These are phyloP conservation scores for Aspergillus puulaauensis DNA, from an alignment of 2,329 filamentous ascomycete species.

Conservation along the genomic window DNA sequence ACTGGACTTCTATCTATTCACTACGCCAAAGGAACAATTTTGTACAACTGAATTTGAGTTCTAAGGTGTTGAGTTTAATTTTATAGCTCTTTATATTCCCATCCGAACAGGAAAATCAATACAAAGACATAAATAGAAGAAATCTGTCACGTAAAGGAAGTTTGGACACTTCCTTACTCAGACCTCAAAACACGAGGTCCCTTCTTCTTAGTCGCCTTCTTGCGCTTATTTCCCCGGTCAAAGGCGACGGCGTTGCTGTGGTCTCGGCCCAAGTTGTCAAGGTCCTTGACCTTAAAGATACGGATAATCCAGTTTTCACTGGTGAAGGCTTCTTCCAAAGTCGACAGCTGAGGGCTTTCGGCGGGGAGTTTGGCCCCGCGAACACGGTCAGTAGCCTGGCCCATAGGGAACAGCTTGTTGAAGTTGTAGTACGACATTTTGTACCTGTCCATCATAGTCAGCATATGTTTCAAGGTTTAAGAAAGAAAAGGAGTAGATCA, in stretches of 20 bases:
- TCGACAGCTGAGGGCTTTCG: slow-evolving; percentile 79
- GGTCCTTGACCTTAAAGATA: slow-evolving; percentile 99
- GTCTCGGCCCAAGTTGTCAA: slow-evolving; percentile 92
- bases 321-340: slow-evolving; percentile 94
- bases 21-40: neutral
- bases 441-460: slow-evolving; percentile 65
- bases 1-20: neutral
- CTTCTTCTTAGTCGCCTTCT: slow-evolving; percentile 46
- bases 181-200: slow-evolving; percentile 46
- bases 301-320: slow-evolving; percentile 99
- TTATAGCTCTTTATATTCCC: slow-evolving; percentile 13
- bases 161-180: slow-evolving; percentile 30
- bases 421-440: slow-evolving; percentile 99
- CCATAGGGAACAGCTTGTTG: slow-evolving; percentile 83
- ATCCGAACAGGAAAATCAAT: slow-evolving; percentile 9
- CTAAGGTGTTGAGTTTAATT: slow-evolving; percentile 2
- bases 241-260: slow-evolving; percentile 64
- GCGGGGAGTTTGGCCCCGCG: slow-evolving; percentile 79
- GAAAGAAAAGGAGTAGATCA: slow-evolving; percentile 40
- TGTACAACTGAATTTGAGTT: neutral
- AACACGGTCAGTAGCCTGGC: slow-evolving; percentile 87
- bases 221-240: slow-evolving; percentile 55
- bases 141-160: slow-evolving; percentile 12
- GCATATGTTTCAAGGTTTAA: slow-evolving; percentile 3
- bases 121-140: slow-evolving; percentile 17